Evolutionary conservation across 495 filamentous ascomycete species (phyloP).

Genomic region (Annulohypoxylon nitens): DNA sequence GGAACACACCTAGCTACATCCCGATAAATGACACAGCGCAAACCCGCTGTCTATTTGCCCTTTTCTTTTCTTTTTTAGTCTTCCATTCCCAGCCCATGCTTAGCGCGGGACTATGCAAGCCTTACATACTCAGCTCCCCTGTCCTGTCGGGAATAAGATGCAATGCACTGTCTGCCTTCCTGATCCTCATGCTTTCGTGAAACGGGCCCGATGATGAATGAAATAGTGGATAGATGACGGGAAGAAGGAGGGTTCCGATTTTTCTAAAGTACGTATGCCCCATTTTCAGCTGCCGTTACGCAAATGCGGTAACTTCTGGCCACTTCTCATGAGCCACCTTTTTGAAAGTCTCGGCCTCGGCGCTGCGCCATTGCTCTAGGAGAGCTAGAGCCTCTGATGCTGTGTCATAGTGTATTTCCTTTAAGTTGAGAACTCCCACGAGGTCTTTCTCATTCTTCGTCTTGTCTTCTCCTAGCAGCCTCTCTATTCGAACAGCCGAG

Average conservation of each 20-base stretch:
- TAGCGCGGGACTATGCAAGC: constrained; percentile 31
- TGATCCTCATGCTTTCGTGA: background rate
- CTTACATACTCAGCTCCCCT: constrained; percentile 17
- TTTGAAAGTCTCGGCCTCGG: constrained; percentile 69
- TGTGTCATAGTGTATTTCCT: constrained; percentile 69
- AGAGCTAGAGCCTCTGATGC: constrained; percentile 70
- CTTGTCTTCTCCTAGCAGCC: constrained; percentile 70
- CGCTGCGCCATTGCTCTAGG: constrained; percentile 70
- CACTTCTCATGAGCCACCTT: constrained; percentile 76
- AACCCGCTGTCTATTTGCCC: constrained; percentile 13
- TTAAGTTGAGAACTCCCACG: constrained; percentile 66
- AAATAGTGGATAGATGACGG: background rate
- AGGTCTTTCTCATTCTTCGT: constrained; percentile 72
- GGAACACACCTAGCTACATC: background rate
- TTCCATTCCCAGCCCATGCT: constrained; percentile 3
- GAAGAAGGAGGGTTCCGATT: constrained; percentile 2
- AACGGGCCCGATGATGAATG: constrained; percentile 3
- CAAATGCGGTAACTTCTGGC: constrained; percentile 76
- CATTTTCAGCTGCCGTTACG: constrained; percentile 7
- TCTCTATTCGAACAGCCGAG: constrained; percentile 70
- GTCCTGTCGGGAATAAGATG: constrained; percentile 30
- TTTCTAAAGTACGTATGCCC: background rate
- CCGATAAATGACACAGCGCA: background rate
- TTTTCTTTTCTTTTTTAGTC: constrained; percentile 6
- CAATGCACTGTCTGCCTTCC: constrained; percentile 14